Base-by-base conservation (phyloP, 768 basidiomycete species). In the Naganishia vishniacii region DNA sequence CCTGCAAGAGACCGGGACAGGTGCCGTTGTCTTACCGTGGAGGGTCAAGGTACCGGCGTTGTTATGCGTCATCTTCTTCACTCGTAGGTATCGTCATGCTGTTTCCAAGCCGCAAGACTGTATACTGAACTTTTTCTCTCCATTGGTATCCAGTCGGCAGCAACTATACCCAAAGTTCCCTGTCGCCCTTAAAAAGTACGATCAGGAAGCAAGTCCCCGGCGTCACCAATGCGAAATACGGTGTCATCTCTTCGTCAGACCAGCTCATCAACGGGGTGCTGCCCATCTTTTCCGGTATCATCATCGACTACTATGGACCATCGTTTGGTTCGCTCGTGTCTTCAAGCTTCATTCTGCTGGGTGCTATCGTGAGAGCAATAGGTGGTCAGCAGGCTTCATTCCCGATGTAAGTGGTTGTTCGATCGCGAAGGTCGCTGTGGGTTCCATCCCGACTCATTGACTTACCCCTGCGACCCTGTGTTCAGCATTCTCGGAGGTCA, bases 221-320 rank as follows among this genome's bases (percentile, higher is more conserved):
- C n/a, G 61, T 62, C 47, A 62, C 31, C 41, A 62, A 62, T 23
- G 72, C 72, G 3, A 71, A 73, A 42, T 75, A 73, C 60, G 74
- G 74, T 8, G 68, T 72, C 7, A 71, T 75, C 53, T 45, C 73
- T 5, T 72, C 73, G 18, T 70, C 74, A 0, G 69, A 70, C 26
- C 71, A 65, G 53, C 68, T 75, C 20, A 70, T 75, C 69, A 77
- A 77, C 59, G 70, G 74, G 9, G 67, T 77, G 34, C 65, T 74
- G 15, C 76, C 76, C 18, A 69, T 77, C 60, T 65, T 77, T 4
- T 70, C 73, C 4, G 76, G 76, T 37, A 66, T 77, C 8, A 68
- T 72, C 8, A 77, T 75, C 51, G 74, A 75, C 61, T 72, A 75
- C 48, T 77, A 73, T 49, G 68, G 65, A 4, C 62, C 65, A 1